These are phyloP conservation scores for Magnusiomyces paraingens DNA, from an alignment of 1,139 yeast genomes.

Conservation along the genomic window DNA sequence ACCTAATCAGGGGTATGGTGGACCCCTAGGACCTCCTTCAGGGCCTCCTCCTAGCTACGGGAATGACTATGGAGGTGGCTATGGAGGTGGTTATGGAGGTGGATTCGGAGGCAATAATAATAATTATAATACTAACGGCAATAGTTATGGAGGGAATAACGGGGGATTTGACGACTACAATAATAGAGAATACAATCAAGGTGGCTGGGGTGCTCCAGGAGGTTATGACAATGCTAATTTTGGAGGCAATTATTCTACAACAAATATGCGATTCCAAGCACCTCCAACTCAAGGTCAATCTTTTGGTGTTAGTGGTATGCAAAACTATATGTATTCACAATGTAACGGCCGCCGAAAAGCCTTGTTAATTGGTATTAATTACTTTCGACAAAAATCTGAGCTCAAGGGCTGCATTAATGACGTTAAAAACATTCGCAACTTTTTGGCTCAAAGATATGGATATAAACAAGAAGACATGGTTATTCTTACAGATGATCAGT, in stretches of 20 bases:
- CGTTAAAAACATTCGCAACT: constrained; percentile 34
- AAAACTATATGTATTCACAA: constrained; percentile 60
- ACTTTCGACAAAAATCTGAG: constrained; percentile 63
- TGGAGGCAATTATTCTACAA: constrained; percentile 6
- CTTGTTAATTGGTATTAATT: constrained; percentile 77
- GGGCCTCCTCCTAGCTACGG: not conserved
- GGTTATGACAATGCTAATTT: constrained; percentile 2
- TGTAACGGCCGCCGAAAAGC: constrained; percentile 79
- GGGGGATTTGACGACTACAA: not conserved
- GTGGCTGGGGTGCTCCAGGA: not conserved
- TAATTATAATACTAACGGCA: not conserved
- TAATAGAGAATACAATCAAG: not conserved
- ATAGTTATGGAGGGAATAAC: not conserved
- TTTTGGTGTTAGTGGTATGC: constrained; percentile 29
- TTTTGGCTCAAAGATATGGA: constrained; percentile 39
- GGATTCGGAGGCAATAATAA: not conserved
- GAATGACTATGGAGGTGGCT: not conserved
- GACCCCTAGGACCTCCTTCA: not conserved
- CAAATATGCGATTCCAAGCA: constrained; percentile 10
- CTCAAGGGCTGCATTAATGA: constrained; percentile 79
- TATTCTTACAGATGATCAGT: constrained; percentile 68
- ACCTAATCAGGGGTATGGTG: not conserved
- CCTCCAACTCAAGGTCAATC: constrained; percentile 36
- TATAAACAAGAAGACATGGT: constrained; percentile 77
- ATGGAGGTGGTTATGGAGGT: not conserved